Base-by-base conservation (phyloP, 2,329 filamentous ascomycete genomes). In the Orbilia blumenaviensis region DNA sequence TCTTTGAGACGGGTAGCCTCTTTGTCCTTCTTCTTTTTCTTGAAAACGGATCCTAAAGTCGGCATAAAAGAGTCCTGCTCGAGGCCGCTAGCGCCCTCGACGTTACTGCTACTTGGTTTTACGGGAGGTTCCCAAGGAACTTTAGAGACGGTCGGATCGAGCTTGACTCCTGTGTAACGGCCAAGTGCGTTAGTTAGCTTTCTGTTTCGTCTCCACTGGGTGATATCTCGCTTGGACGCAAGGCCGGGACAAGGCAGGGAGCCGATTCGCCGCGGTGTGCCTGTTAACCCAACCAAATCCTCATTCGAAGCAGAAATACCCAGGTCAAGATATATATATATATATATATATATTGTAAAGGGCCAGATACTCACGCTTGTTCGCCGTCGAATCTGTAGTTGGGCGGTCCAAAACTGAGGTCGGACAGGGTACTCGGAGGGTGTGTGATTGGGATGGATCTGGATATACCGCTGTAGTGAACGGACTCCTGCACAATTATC, bases 11-110 rank as follows among this genome's bases (percentile, higher is more conserved):
- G 85, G 80, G 85, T 83, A 81, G 89, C 91, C 86, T 80, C 79
- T 80, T 80, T 80, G 62, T 97, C 93, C 89, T 93, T 96, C 89
- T 93, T 91, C 89, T 97, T 98, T 89, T 97, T 97, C 83, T 98
- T 89, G 83, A 97, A 93, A 29, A 77, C 52, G 27, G 52, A 61
- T 84, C 93, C 93, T 87, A 97, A 89, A 84, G 89, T 92, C 90
- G 94, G 95, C 95, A 99, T 98, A 84, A 82, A 79, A 79, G 82
- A 81, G 75, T 76, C 64, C 63, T 69, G 44, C 41, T 76, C 74
- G 78, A 77, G 77, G 72, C 69, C 74, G 64, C 61, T 76, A 44
- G 67, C 78, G 80, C 78, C 79, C 76, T 62, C 73, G 62, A 61
- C 48, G 46, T 67, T 52, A 42, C 62, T 78, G 34, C 66, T 64